Base-by-base conservation (phyloP, 2,329 filamentous ascomycete genomes). In the Talaromyces amestolkiae region DNA sequence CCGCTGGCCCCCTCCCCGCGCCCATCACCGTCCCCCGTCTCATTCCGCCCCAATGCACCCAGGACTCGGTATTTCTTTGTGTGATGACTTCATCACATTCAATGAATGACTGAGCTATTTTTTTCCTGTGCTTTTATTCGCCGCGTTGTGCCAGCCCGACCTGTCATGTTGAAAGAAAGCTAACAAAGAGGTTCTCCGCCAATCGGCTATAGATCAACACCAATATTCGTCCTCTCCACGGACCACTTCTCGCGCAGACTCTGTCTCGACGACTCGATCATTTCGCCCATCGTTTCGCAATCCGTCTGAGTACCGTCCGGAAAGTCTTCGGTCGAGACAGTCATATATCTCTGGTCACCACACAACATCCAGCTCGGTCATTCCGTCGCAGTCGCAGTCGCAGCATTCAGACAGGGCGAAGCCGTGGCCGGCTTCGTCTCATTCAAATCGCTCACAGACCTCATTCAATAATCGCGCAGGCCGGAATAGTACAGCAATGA, bases 401-500 rank as follows among this genome's bases (percentile, higher is more conserved):
- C 56, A 45, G 35, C 56, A 59, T 15, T 33, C 68, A 58, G 39
- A 58, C 13, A 63, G 69, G 15, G 70, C 69, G 22, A 64, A 70
- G 7, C 64, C 56, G 59, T 64, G 65, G 45, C 68, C 69, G 39
- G 64, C 69, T n/a, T 67, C 68, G 53, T 39, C 68, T n/a, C 70
- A 72, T 53, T 70, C 71, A 64, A 76, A 77, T 66, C 70, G 70
- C 27, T 76, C 76, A 15, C 72, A 75, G 56, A 70, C 71, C 13
- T 77, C 76, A 1, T 78, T 76, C 65, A 77, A 77, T 67, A 75
- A 77, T 61, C 71, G 75, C 64, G 72, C 78, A 17, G 76, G 77
- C 63, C 73, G 75, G 67, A 72, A 75, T 70, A 88, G 89, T 81
- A 84, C 87, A 63, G 86, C 86, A 73, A 86, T 87, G 77, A 86